Percentiles rank a stretch among this genome's conserved stretches.
These are phyloP conservation scores for Pseudogymnoascus sp. DNA, from an alignment of 2,329 filamentous ascomycete species.

Conservation along the genomic window DNA sequence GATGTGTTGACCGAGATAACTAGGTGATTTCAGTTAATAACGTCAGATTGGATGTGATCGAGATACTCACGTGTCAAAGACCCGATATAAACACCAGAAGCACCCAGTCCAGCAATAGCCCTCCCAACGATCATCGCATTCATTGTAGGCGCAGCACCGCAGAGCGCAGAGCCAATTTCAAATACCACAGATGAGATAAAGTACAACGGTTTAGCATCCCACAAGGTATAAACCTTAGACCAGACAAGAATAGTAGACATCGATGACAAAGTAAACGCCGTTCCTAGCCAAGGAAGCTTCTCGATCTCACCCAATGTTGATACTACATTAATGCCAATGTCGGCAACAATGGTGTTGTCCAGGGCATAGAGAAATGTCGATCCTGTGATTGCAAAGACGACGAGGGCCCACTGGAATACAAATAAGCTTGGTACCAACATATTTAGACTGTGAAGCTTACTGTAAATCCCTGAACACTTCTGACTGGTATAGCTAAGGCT, in stretches of 20 bases:
- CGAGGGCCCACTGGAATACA: no score
- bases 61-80: neutral
- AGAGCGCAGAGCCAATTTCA: slow-evolving; percentile 1
- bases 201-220: neutral
- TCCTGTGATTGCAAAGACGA: slow-evolving; percentile 1
- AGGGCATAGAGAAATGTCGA: slow-evolving; percentile 16
- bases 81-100: neutral
- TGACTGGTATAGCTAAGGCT: no score
- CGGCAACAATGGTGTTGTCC: slow-evolving; percentile 14
- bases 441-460: no score
- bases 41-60: neutral
- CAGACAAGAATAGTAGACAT: slow-evolving; percentile 2
- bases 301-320: slow-evolving; percentile 19
- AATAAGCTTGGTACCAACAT: no score
- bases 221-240: neutral
- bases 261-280: slow-evolving; percentile 23
- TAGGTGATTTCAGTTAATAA: neutral
- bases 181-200: neutral
- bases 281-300: slow-evolving; percentile 21
- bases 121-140: neutral
- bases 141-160: neutral
- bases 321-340: slow-evolving; percentile 21
- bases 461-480: no score
- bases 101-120: neutral
- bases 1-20: no score